These are phyloP conservation scores for Saccharomycopsis phalli DNA, from an alignment of 1,139 yeast species.

Conservation along the genomic window DNA sequence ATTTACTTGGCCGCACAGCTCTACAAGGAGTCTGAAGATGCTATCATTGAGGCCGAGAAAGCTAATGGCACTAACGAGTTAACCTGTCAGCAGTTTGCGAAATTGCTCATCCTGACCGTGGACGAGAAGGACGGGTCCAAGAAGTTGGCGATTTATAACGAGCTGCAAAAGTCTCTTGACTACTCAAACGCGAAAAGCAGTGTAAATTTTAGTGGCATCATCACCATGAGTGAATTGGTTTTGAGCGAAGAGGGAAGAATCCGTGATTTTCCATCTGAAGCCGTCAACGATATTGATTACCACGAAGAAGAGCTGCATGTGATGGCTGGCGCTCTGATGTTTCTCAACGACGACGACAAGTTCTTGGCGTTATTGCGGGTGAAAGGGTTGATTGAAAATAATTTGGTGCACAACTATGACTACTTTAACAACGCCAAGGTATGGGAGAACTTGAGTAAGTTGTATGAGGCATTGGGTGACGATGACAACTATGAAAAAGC, in stretches of 20 bases:
- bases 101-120: too few species aligned
- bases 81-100: slow-evolving; percentile 8
- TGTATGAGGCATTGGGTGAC: slow-evolving; percentile 14
- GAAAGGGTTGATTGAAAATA: slow-evolving; percentile 13
- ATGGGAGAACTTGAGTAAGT: slow-evolving; percentile 11
- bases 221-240: slow-evolving; percentile 8
- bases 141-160: slow-evolving; percentile 8
- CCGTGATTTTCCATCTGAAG: neutral
- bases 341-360: slow-evolving; percentile 10
- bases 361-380: slow-evolving; percentile 10
- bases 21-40: slow-evolving; percentile 8
- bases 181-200: neutral
- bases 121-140: too few species aligned
- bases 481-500: slow-evolving; percentile 6
- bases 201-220: slow-evolving; percentile 4
- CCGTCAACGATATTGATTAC: neutral
- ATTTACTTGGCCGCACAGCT: slow-evolving; percentile 3
- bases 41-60: slow-evolving; percentile 16
- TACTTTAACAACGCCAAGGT: slow-evolving; percentile 11
- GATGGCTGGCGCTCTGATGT: neutral
- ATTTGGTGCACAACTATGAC: slow-evolving; percentile 14
- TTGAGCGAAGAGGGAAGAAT: slow-evolving; percentile 6
- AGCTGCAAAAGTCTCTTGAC: slow-evolving; percentile 8
- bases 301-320: neutral
- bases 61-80: slow-evolving; percentile 2